Base-by-base conservation (phyloP, 1,139 yeast species). In the Candida sp. region DNA sequence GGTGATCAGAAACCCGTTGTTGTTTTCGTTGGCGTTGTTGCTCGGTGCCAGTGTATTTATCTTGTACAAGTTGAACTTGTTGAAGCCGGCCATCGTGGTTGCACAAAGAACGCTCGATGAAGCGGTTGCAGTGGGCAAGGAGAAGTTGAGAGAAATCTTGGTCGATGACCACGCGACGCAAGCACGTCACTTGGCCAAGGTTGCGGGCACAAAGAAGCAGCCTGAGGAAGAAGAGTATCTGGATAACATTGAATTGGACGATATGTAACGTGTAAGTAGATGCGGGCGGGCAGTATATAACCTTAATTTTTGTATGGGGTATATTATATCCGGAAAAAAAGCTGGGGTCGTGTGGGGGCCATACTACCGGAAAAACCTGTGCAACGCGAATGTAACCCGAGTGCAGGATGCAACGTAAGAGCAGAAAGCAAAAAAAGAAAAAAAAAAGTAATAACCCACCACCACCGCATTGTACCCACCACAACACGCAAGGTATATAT, bases 1-100 rank as follows among this genome's bases (percentile, higher is more conserved):
- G 7, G 84, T 94, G 25, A 64, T 94, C 47, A 81, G 96, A 56
- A 93, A 90, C 66, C 99, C 99, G 30, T 63, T 89, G 26, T 78
- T 88, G 60, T 86, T 92, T 61, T 73, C 91, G 22, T 70, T 87
- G 49, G 62, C 83, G 7, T 63, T 92, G 47, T 58, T 89, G 2
- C 40, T 77, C 1, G 83, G 81, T 1, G 91, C 88, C 0, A 88
- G 83, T 1, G 67, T 81, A 2, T 91, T 88, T 63, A 79, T 88
- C 48, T 80, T 92, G 57, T 88, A 90, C 65, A 80, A 81, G 48
- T 77, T 88, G 67, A 88, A 88, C 58, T 72, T 93, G 67, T 81
- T 93, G 72, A 88, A 87, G 6, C 97, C 97, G 1, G 85, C 93
- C 9, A 62, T 84, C 47, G 72, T 78, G 31, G 88, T 91, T 12